These are phyloP conservation scores for Nemania sp. DNA, from an alignment of 2,329 filamentous ascomycete genomes.

Conservation along the genomic window DNA sequence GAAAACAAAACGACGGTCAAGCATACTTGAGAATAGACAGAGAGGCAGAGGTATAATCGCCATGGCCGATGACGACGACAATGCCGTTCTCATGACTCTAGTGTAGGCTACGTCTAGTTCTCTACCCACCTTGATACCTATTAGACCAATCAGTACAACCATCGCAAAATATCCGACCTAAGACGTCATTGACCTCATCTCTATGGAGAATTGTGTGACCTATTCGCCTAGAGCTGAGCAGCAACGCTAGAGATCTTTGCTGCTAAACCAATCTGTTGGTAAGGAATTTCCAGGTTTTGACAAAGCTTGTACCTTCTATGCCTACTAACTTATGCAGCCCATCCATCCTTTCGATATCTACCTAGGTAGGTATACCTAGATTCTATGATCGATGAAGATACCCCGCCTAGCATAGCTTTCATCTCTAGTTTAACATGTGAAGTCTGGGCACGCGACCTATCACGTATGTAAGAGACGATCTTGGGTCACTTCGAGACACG, in stretches of 20 bases:
- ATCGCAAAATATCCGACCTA: neutral
- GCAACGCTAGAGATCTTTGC: neutral
- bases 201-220: neutral
- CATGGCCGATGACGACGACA: neutral
- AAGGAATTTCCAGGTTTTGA: neutral
- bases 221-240: neutral
- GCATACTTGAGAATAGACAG: no score
- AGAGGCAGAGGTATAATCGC: neutral
- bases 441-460: constrained; percentile 2
- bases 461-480: constrained; percentile 3
- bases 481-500: constrained; percentile 8
- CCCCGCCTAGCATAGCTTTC: neutral
- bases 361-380: no score
- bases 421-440: constrained; percentile 1
- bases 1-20: no score
- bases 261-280: no score
- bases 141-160: neutral
- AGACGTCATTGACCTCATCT: constrained; percentile 1
- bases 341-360: neutral
- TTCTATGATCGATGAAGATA: no score
- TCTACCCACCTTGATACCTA: neutral
- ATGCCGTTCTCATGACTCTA: neutral
- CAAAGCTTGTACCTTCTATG: neutral
- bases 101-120: neutral
- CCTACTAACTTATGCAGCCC: no score